Base-by-base conservation (phyloP, 1,284 basidiomycete genomes). In the Anthracocystis panici-leucophaei region DNA sequence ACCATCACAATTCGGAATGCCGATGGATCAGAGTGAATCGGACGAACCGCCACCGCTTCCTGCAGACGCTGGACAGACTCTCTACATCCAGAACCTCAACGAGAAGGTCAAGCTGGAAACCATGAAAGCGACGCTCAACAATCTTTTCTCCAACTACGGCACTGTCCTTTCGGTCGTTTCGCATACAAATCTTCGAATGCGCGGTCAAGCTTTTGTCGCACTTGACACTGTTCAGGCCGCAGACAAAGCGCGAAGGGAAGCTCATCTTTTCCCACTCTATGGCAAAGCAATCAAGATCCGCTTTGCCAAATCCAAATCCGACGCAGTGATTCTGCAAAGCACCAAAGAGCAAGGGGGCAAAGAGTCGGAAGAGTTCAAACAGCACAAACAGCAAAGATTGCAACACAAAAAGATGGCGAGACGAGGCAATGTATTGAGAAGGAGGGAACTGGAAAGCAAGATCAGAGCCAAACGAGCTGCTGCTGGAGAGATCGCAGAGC, bases 51-150 rank as follows among this genome's bases (percentile, higher is more conserved):
- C 58, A 33, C 65, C 63, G n/a, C 60, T 75, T 6, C 73, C 73
- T 1, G 29, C 57, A 1, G 63, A 68, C 27, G 71, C 79, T 12
- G 65, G 65, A 45, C 93, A 96, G 86, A 98, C 96, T 18, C 88
- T 99, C 44, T 99, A 98, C 85, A 91, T 98, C 79, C 93, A 97
- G 86, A 99, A 99, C 86, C 87, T 99, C 82, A 98, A 99, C 86
- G 96, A 99, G 88, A 94, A 93, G 87, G 93, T 99, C 77, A 93
- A 93, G 86, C 88, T 95, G 59, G 68, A 76, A 11, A 95, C 95
- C 31, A 89, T 99, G 82, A 97, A 96, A 87, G 88, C 92, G 65
- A 94, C 95, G 1, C 88, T 99, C 48, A 89, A 90, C 21, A 92
- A 92, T 42, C 88, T 99, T 51, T 98, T 99, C 89, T 94, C 94